A percentile compares a stretch with the other conserved stretches of the same genome.
Conservation (phyloP, 352 stramenopile genomes). For the Saprolegnia diclina region DNA sequence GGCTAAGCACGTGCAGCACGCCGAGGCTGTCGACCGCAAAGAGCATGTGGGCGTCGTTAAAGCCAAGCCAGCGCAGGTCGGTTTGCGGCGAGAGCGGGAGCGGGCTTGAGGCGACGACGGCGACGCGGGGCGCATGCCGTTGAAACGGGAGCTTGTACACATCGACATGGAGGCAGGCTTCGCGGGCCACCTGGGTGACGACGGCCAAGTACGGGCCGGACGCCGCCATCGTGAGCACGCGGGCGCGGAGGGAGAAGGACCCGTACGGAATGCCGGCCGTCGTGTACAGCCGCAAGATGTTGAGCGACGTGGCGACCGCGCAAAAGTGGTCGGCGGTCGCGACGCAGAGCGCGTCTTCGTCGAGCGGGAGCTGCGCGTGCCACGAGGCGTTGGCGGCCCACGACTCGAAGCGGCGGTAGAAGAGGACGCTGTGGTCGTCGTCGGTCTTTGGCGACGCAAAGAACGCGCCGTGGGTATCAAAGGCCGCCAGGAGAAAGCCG, state of each 20-base stretch:
- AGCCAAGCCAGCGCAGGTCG: conserved; percentile 63
- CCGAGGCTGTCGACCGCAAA: conserved; percentile 68
- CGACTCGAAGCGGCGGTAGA: conserved; percentile 80
- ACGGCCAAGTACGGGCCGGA: conserved; percentile 46
- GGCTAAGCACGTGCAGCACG: conserved; percentile 52
- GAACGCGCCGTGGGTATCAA: conserved; percentile 67
- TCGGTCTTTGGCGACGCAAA: conserved; percentile 59
- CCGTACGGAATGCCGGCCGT: conserved; percentile 60
- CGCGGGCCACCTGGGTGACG: conserved; percentile 43
- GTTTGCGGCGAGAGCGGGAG: conserved; percentile 56
- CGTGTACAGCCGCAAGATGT: conserved; percentile 69
- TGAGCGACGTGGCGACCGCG: conserved; percentile 62
- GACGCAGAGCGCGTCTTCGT: conserved; percentile 70
- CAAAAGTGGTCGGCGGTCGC: conserved; percentile 58
- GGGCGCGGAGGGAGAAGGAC: conserved; percentile 50
- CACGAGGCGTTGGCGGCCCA: conserved; percentile 78
- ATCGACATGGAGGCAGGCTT: conserved; percentile 28
- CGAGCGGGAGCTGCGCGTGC: conserved; percentile 58
- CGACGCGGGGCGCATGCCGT: conserved; percentile 31
- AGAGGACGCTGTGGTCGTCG: conserved; percentile 58
- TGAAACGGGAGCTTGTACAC: conserved; percentile 14
- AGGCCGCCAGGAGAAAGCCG: conserved; percentile 65
- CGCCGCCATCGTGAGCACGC: conserved; percentile 67
- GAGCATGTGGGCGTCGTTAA: conserved; percentile 65
- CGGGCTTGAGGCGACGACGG: conserved; percentile 38